Base-by-base conservation (phyloP, 352 stramenopile genomes). In the Phytophthora parvispora region DNA sequence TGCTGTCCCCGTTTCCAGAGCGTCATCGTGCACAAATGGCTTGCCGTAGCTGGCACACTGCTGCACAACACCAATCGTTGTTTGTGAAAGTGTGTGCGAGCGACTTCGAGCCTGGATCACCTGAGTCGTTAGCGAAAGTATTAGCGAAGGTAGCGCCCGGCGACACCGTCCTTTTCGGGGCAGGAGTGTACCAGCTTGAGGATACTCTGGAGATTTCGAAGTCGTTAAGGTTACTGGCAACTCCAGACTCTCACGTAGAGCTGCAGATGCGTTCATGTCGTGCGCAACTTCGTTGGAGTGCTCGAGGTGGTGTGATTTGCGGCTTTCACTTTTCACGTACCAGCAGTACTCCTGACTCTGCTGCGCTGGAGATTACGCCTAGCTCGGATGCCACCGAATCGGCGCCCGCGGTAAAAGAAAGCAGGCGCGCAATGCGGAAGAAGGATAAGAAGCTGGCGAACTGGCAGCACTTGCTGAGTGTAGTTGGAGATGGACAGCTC, bases 1-100 rank as follows among this genome's bases (percentile, higher is more conserved):
- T 93, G 60, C 70, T 99, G 4, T 32, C 77, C 4, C 80, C 92
- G n/a, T 83, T 72, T 51, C 86, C 86, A 4, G 84, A 90, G 55
- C 85, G 86, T 1, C 43, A 90, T 45, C 54, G 50, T 7, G 74
- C 64, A 3, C 66, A 86, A 36, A 68, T 87, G 22, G 88, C 93
- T 6, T 94, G 84, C 40, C 76, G 69, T 12, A 74, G 60, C 6
- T 95, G 88, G 88, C 69, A 77, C 6, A 49, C 75, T 18, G 82
- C 73, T 6, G 80, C 78, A 9, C 68, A 72, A 3, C 72, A 91
- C 27, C 66, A 67, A 5, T 80, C 74, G 15, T 60, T 93, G 20
- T 88, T 80, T 51, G 42, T 77, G 0, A 86, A 86, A 9, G 45
- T 95, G 8, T 87, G 69, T 28, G 77, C 75, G 2, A 89, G 63